These are phyloP conservation scores for Penicillium vulpinum DNA, from an alignment of 2,329 filamentous ascomycete genomes.

Conservation along the genomic window DNA sequence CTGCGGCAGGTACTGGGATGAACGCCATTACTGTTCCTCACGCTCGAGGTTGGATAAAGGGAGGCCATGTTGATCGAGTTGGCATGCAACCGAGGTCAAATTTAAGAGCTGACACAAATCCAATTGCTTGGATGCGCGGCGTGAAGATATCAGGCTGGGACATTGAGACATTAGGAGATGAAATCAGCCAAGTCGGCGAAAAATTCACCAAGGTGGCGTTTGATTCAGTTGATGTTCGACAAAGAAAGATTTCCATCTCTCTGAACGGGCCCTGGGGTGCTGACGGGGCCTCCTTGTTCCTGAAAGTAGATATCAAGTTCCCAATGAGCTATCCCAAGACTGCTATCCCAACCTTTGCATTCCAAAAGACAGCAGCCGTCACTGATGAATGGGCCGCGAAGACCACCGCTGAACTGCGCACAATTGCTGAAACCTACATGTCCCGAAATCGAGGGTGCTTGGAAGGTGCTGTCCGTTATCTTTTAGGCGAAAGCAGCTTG, in stretches of 20 bases:
- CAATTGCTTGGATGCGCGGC: slow-evolving; percentile 65
- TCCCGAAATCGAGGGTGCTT: slow-evolving; percentile 56
- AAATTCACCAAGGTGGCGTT: slow-evolving; percentile 63
- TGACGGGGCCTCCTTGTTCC: slow-evolving; percentile 53
- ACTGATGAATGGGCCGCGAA: slow-evolving; percentile 52
- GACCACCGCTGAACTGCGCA: slow-evolving; percentile 53
- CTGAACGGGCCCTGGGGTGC: slow-evolving; percentile 62
- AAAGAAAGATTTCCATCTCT: slow-evolving; percentile 56
- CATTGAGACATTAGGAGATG: slow-evolving; percentile 58
- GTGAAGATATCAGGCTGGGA: slow-evolving; percentile 60
- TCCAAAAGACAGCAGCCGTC: slow-evolving; percentile 60
- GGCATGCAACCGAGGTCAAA: slow-evolving; percentile 52
- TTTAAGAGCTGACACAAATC: slow-evolving; percentile 54
- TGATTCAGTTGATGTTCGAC: slow-evolving; percentile 58
- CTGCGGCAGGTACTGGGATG: slow-evolving; percentile 42
- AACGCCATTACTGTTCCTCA: slow-evolving; percentile 55
- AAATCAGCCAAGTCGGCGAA: slow-evolving; percentile 61
- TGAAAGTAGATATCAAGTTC: slow-evolving; percentile 60
- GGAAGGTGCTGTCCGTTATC: slow-evolving; percentile 62
- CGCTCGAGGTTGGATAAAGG: slow-evolving; percentile 49
- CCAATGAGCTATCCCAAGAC: slow-evolving; percentile 56
- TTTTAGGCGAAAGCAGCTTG: slow-evolving; percentile 59
- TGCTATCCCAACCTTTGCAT: slow-evolving; percentile 52
- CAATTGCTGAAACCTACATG: slow-evolving; percentile 57
- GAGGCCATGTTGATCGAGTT: slow-evolving; percentile 49